Base-by-base conservation (phyloP, 257 asterid genomes). In the Verbascum thapsus region DNA sequence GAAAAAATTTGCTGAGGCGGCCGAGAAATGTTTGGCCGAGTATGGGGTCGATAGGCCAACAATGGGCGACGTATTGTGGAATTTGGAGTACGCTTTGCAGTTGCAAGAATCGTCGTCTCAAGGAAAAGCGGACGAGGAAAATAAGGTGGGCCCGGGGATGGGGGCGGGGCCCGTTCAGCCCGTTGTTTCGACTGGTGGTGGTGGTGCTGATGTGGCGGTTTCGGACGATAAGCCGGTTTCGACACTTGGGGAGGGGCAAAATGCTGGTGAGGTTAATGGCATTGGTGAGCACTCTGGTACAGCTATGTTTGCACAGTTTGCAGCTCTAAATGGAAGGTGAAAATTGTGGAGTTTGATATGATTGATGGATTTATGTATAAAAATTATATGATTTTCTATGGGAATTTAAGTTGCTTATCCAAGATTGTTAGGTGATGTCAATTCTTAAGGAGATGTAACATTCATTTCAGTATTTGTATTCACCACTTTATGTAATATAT, bases 41-140 rank as follows among this genome's bases (percentile, higher is more conserved):
- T 85, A 85, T n/a, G 96, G 97, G 0, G 83, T 83, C 2, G 99
- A 94, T 18, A 63, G 99, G 73, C 99, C 99, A 0, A 82, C 86
- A 0, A 94, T 94, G 99, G 97, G 99, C 6, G 99, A 90, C 23
- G 96, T 94, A 22, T 22, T 94, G 68, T 94, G 99, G 97, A 87
- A 90, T 53, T 58, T 90, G 53, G 99, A 94, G 62, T 72, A 78
- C 10, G 92, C 99, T 7, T 49, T 94, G 79, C 99, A 94, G 72
- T 63, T 94, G 58, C 99, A 94, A 53, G 96, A 94, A 53, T 51
- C 80, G 0, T 80, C 84, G 16, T 15, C 57, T 1, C 48, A 42
- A 54, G 82, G 74, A 10, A 67, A 83, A 18, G 52, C 66, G 0
- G 83, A 64, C 5, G 85, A 74, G 15, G 97, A 77, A 35, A 61